phyloP scores from a whole-genome alignment of 805 yeast genomes.

The Candida incommunis region DNA sequence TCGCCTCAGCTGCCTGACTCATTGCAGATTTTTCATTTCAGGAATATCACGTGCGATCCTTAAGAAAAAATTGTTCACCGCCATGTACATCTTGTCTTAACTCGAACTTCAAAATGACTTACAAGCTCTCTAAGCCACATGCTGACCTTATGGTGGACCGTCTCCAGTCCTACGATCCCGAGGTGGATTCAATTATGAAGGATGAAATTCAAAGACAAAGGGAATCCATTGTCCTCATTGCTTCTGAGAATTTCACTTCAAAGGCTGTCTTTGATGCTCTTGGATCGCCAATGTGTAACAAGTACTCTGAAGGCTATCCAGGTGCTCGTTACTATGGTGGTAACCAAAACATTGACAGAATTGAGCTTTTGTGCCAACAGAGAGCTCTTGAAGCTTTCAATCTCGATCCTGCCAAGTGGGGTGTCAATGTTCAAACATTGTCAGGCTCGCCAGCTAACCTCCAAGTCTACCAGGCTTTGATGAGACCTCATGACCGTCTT shows the following conservation, averaged over 20 bases:
- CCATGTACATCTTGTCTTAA: too few species aligned
- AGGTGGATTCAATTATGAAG: slow-evolving; percentile 26
- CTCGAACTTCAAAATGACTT: background rate
- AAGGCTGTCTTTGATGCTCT: slow-evolving; percentile 90
- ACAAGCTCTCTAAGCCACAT: background rate
- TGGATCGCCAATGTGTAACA: slow-evolving; percentile 97
- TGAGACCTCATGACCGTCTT: slow-evolving; percentile 90
- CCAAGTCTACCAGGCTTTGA: slow-evolving; percentile 88
- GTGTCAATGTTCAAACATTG: slow-evolving; percentile 92
- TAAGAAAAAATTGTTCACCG: too few species aligned
- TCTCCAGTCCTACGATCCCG: slow-evolving; percentile 20
- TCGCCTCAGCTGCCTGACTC: too few species aligned
- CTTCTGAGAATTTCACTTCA: slow-evolving; percentile 95
- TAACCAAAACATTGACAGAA: slow-evolving; percentile 90
- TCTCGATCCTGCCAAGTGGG: slow-evolving; percentile 77
- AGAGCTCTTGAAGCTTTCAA: slow-evolving; percentile 88
- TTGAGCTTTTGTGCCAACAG: slow-evolving; percentile 82
- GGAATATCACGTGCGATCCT: too few species aligned
- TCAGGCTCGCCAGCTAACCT: slow-evolving; percentile 97
- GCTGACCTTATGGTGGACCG: slow-evolving; percentile 1
- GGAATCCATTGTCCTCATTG: slow-evolving; percentile 86
- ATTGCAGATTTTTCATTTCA: too few species aligned
- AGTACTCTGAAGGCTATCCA: slow-evolving; percentile 98
- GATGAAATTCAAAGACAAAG: slow-evolving; percentile 86
- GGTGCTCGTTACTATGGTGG: slow-evolving; percentile 99